A percentile compares a stretch with the other conserved stretches of the same genome.
These are phyloP conservation scores for Acrocalymma vagum DNA, from an alignment of 2,329 filamentous ascomycete species.

Conservation along the genomic window DNA sequence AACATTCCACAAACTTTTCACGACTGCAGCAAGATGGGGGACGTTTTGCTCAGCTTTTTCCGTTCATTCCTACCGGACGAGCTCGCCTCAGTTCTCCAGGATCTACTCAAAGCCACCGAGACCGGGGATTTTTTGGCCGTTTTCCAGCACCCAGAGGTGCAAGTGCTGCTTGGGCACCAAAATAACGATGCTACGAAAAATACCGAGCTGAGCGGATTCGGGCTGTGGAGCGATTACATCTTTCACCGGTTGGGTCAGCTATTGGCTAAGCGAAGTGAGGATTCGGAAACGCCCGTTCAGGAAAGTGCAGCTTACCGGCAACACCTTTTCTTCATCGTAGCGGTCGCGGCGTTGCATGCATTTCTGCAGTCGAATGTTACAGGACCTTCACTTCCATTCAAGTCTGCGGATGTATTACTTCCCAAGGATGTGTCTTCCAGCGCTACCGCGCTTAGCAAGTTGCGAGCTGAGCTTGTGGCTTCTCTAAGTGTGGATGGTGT, in stretches of 20 bases:
- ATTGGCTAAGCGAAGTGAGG: constrained; percentile 39
- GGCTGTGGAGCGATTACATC: constrained; percentile 55
- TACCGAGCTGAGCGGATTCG: constrained; percentile 41
- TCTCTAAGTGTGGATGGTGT: constrained; percentile 84
- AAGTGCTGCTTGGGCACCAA: constrained; percentile 50
- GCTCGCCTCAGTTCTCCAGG: constrained; percentile 46
- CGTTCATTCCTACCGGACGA: constrained; percentile 52
- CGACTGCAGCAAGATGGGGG: constrained; percentile 54
- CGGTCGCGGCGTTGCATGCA: constrained; percentile 74
- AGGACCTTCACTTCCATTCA: constrained; percentile 77
- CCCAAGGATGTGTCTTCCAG: constrained; percentile 55
- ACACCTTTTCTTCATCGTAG: constrained; percentile 62
- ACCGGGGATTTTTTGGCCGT: constrained; percentile 52
- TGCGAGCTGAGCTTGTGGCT: constrained; percentile 67
- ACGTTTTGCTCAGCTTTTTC: constrained; percentile 52
- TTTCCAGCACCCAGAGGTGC: constrained; percentile 49
- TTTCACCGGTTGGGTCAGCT: constrained; percentile 52
- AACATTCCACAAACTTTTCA: constrained; percentile 19
- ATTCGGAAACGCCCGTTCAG: constrained; percentile 25
- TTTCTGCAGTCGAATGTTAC: constrained; percentile 91
- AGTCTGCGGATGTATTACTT: constrained; percentile 59
- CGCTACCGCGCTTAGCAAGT: constrained; percentile 42
- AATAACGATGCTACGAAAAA: constrained; percentile 42
- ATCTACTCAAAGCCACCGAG: constrained; percentile 50
- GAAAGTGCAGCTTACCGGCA: constrained; percentile 50